These are phyloP conservation scores for Scenedesmus sp. DNA, from an alignment of 163 green algal species.

Conservation along the genomic window DNA sequence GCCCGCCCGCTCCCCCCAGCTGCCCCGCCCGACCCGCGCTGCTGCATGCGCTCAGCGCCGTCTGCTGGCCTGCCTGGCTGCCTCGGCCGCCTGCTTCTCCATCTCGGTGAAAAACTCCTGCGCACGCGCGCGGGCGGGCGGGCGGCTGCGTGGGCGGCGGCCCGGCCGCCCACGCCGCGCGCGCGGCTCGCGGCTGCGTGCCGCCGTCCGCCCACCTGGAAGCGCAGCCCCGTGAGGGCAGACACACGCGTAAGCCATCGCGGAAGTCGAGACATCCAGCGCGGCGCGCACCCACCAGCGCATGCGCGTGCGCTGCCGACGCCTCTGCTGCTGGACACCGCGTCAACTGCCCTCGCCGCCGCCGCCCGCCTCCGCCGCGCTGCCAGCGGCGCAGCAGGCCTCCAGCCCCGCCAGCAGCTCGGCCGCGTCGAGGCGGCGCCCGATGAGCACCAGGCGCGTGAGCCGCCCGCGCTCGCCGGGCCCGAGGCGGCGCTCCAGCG, in stretches of 20 bases:
- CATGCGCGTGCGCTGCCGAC: too few species aligned
- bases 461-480: not conserved
- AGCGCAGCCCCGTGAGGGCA: slow-evolving; percentile 86
- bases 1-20: too few species aligned
- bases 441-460: slow-evolving; percentile 71
- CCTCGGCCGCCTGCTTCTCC: slow-evolving; percentile 52
- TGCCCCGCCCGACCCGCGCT: too few species aligned
- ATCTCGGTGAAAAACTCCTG: slow-evolving; percentile 67
- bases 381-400: slow-evolving; percentile 34
- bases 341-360: too few species aligned
- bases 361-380: too few species aligned
- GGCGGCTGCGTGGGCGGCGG: not conserved
- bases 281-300: too few species aligned
- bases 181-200: not conserved
- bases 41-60: not conserved
- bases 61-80: slow-evolving; percentile 25
- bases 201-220: slow-evolving; percentile 63
- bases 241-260: slow-evolving; percentile 96
- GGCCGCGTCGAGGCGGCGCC: slow-evolving; percentile 52
- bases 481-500: not conserved
- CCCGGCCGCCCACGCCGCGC: not conserved
- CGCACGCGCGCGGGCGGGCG: not conserved
- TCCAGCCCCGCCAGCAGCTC: slow-evolving; percentile 53
- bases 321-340: too few species aligned
- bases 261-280: too few species aligned